phyloP scores from a whole-genome alignment of 106 monocot genomes.

The Dendrobium huoshanense region DNA sequence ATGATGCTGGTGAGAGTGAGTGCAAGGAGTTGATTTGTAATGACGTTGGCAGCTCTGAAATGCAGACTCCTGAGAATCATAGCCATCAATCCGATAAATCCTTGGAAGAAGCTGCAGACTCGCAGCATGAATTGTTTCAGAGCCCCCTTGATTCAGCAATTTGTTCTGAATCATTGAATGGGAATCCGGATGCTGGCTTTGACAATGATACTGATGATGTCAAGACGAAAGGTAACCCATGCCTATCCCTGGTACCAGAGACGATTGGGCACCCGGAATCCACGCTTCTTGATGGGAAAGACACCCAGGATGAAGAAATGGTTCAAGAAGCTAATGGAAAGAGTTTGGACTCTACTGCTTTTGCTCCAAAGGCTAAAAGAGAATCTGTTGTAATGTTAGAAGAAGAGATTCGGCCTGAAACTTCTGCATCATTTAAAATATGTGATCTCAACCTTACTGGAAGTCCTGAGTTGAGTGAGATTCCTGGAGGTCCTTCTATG shows the following conservation, averaged over 20 bases:
- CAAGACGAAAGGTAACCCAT: slow-evolving; percentile 5
- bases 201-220: slow-evolving; percentile 6
- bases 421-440: slow-evolving; percentile 31
- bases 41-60: slow-evolving; percentile 3
- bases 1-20: slow-evolving; percentile 7
- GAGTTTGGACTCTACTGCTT: slow-evolving; percentile 17
- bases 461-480: slow-evolving; percentile 44
- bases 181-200: slow-evolving; percentile 18
- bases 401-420: slow-evolving; percentile 27
- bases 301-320: slow-evolving; percentile 32
- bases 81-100: slow-evolving; percentile 8
- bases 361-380: slow-evolving; percentile 24
- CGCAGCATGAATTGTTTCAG: slow-evolving; percentile 12
- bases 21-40: slow-evolving; percentile 2
- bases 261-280: slow-evolving; percentile 7
- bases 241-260: slow-evolving; percentile 8
- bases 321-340: slow-evolving; percentile 11
- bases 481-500: slow-evolving; percentile 24
- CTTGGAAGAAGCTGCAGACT: slow-evolving; percentile 10
- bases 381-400: slow-evolving; percentile 22
- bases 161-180: slow-evolving; percentile 4
- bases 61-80: not conserved
- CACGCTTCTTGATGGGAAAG: slow-evolving; percentile 4
- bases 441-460: slow-evolving; percentile 68
- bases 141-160: slow-evolving; percentile 5